phyloP scores from a whole-genome alignment of 257 asterid species.

The Thymus mandschuricus region DNA sequence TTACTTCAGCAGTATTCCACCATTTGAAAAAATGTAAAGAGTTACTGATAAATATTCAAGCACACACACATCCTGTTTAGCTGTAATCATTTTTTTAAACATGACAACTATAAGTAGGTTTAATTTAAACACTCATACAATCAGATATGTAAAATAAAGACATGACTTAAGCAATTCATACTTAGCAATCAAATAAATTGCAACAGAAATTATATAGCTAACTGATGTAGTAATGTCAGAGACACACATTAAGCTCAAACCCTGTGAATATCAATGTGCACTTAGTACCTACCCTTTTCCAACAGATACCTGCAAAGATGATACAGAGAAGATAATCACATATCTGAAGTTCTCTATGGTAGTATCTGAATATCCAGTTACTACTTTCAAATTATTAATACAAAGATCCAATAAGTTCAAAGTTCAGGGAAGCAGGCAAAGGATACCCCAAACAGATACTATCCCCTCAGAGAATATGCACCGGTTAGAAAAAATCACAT shows the following conservation, averaged over 20 bases:
- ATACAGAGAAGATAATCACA: conserved; percentile 29
- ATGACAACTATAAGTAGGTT: conserved; percentile 8
- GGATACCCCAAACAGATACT: conserved; percentile 9
- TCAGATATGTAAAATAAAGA: conserved; percentile 7
- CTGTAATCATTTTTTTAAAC: background rate
- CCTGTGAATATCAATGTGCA: conserved; percentile 28
- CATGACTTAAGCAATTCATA: conserved; percentile 7
- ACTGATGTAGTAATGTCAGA: conserved; percentile 25
- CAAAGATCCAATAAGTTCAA: conserved; percentile 9
- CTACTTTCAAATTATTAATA: conserved; percentile 4
- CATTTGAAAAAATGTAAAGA: background rate
- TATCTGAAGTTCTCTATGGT: conserved; percentile 21
- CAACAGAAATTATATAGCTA: conserved; percentile 26
- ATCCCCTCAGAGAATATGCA: conserved; percentile 8
- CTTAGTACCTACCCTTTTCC: conserved; percentile 84
- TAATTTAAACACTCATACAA: conserved; percentile 1
- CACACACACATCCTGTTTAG: conserved; percentile 3
- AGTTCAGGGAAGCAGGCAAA: conserved; percentile 12
- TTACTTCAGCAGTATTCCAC: conserved; percentile 14
- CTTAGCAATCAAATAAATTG: conserved; percentile 22
- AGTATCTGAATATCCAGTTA: background rate
- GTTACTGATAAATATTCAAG: background rate
- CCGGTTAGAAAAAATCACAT: conserved; percentile 18
- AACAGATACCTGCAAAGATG: conserved; percentile 83
- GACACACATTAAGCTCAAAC: conserved; percentile 30